Percentiles rank a stretch among this genome's conserved stretches.
Conservation (phyloP, 1,139 yeast species). For the Eremothecium sinecaudum region DNA sequence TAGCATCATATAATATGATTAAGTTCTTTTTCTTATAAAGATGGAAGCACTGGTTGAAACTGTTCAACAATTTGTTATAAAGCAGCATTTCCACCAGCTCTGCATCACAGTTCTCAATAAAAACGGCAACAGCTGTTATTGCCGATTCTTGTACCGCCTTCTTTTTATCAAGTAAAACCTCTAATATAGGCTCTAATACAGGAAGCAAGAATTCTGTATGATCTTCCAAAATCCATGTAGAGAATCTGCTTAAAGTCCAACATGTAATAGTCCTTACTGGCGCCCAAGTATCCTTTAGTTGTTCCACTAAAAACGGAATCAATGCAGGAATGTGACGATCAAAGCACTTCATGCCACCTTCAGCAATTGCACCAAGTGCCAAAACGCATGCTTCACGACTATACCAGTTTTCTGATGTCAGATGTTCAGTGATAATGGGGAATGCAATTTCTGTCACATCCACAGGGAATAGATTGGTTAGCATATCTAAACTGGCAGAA, state of each 20-base stretch:
- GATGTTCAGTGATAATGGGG: slow-evolving; percentile 66
- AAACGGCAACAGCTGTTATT: slow-evolving; percentile 74
- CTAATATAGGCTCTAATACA: slow-evolving; percentile 65
- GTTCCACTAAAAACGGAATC: slow-evolving; percentile 76
- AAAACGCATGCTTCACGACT: slow-evolving; percentile 86
- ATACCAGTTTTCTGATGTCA: slow-evolving; percentile 70
- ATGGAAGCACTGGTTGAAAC: slow-evolving; percentile 63
- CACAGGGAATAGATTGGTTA: slow-evolving; percentile 60
- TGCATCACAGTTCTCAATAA: slow-evolving; percentile 67
- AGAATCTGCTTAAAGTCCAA: slow-evolving; percentile 87
- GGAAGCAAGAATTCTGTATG: slow-evolving; percentile 65
- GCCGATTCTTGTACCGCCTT: slow-evolving; percentile 94
- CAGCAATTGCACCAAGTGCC: slow-evolving; percentile 92
- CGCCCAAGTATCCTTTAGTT: slow-evolving; percentile 67
- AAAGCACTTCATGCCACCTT: slow-evolving; percentile 70
- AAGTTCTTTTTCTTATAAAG: slow-evolving; percentile 76
- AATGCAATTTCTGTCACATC: slow-evolving; percentile 58
- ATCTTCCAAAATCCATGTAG: slow-evolving; percentile 69
- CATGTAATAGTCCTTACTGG: slow-evolving; percentile 88
- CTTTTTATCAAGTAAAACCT: slow-evolving; percentile 68
- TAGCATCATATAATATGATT: slow-evolving; percentile 76
- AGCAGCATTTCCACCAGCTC: slow-evolving; percentile 44
- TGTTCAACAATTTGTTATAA: slow-evolving; percentile 57
- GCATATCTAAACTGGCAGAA: slow-evolving; percentile 81
- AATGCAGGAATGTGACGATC: slow-evolving; percentile 66